These are phyloP conservation scores for Backusella liffmaniae DNA, from an alignment of 192 early-diverging fungal genomes.

Conservation along the genomic window DNA sequence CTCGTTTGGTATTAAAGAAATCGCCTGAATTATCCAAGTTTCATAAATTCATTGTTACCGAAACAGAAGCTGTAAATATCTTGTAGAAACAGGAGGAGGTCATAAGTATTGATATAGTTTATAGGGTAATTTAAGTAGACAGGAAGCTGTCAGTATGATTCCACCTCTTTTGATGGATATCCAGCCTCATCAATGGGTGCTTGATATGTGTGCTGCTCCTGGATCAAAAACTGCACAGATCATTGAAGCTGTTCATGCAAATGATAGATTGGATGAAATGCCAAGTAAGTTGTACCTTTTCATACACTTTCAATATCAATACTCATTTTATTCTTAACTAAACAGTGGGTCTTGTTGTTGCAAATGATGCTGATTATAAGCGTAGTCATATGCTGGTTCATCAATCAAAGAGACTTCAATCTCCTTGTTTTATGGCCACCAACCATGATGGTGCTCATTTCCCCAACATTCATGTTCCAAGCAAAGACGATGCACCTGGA, in stretches of 20 bases:
- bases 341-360: constrained; percentile 83
- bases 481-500: background rate
- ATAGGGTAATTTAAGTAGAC: constrained; percentile 91
- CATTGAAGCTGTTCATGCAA: constrained; percentile 74
- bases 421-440: constrained; percentile 89
- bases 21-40: constrained; percentile 76
- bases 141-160: constrained; percentile 98
- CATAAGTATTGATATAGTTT: background rate
- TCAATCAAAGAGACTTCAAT: constrained; percentile 93
- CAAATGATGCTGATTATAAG: constrained; percentile 94
- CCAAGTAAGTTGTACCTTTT: constrained; percentile 41
- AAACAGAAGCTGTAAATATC: constrained; percentile 79
- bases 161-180: constrained; percentile 93
- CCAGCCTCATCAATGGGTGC: constrained; percentile 74
- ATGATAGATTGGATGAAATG: constrained; percentile 48
- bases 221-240: constrained; percentile 98
- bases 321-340: background rate
- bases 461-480: constrained; percentile 63
- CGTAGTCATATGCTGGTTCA: constrained; percentile 93
- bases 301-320: background rate
- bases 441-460: constrained; percentile 94
- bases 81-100: background rate
- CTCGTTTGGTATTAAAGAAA: constrained; percentile 75
- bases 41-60: constrained; percentile 93
- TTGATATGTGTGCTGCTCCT: constrained; percentile 98